These are phyloP conservation scores for Peziza echinospora DNA, from an alignment of 495 filamentous ascomycete species.

Conservation along the genomic window DNA sequence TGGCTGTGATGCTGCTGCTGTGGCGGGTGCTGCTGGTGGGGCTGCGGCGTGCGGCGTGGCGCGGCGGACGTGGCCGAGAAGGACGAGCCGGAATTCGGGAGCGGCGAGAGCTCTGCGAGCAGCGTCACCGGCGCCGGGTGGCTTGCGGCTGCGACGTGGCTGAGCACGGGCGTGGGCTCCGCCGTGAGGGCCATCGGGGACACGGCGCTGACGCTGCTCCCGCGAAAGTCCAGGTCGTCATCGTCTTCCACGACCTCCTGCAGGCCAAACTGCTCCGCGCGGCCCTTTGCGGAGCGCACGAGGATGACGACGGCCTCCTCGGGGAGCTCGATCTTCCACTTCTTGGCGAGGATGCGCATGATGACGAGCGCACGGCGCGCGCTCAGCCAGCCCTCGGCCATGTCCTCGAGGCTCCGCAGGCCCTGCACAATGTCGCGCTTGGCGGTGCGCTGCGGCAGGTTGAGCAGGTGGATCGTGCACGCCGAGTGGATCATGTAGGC, in stretches of 20 bases:
- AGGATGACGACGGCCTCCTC: slow-evolving; percentile 59
- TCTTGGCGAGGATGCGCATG: slow-evolving; percentile 59
- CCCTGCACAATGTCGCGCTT: slow-evolving; percentile 74
- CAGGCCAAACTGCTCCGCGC: slow-evolving; percentile 13
- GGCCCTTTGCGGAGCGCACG: slow-evolving; percentile 24
- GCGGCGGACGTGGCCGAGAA: too few species aligned
- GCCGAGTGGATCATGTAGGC: slow-evolving; percentile 90
- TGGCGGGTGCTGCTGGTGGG: neutral
- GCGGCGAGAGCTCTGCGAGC: too few species aligned
- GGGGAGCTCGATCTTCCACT: slow-evolving; percentile 74
- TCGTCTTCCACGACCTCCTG: slow-evolving; percentile 32
- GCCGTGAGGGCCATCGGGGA: neutral
- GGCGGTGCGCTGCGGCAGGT: slow-evolving; percentile 74
- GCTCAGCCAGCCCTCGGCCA: slow-evolving; percentile 84
- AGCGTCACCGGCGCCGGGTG: too few species aligned
- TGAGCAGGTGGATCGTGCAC: slow-evolving; percentile 84
- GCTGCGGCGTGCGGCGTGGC: too few species aligned
- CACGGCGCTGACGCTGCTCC: neutral
- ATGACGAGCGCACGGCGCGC: slow-evolving; percentile 70
- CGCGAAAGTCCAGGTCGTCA: neutral
- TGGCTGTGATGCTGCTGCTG: neutral
- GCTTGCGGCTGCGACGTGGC: neutral
- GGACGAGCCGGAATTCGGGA: too few species aligned
- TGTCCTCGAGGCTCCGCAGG: slow-evolving; percentile 84
- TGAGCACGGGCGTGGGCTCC: neutral